Base-by-base conservation (phyloP, 495 filamentous ascomycete species). In the Penicillium robsamsonii region DNA sequence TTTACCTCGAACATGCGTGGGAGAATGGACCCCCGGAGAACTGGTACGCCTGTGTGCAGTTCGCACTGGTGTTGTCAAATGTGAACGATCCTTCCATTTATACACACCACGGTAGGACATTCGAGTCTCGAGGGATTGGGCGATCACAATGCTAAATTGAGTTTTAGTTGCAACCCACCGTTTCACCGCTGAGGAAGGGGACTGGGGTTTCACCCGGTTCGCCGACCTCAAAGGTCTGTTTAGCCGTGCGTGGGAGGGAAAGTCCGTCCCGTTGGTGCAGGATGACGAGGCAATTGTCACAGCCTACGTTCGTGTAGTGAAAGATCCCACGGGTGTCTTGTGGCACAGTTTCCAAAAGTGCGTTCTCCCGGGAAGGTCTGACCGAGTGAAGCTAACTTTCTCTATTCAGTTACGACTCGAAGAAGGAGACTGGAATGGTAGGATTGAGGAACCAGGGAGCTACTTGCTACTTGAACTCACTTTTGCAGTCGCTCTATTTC, bases 321-420 rank as follows among this genome's bases (percentile, higher is more conserved):
- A 97, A 72, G 94, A 99, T 69, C 94, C 96, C 30, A 99, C 94
- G 3, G 94, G 94, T 50, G 94, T 99, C n/a, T 72, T 99, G 57
- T 99, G 94, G 94, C 94, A 99, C 72, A 97, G 90, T 74, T 97
- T 99, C 74, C 83, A 88, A 62, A 95, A 97, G 85, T 88, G 68
- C 53, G 80, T 58, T 47, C n/a, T 44, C 29, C 18, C 27, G n/a
- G 25, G 17, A 7, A 42, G 11, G 3, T 31, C 20, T 30, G 25
- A 20, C 38, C 25, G 24, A 20, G 38, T 13, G 22, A 40, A 12
- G 46, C 56, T 53, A 33, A 59, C 33, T 4, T 24, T 5, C 4
- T 33, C 27, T 11, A 46, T 49, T 20, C 54, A 88, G 86, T 76
- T 98, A 98, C 64, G 94, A 99, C 65, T 97, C 95, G 17, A 99